Evolutionary conservation across 2,329 filamentous ascomycete species (phyloP).

Genomic region (Ceratocystis cubensis): DNA sequence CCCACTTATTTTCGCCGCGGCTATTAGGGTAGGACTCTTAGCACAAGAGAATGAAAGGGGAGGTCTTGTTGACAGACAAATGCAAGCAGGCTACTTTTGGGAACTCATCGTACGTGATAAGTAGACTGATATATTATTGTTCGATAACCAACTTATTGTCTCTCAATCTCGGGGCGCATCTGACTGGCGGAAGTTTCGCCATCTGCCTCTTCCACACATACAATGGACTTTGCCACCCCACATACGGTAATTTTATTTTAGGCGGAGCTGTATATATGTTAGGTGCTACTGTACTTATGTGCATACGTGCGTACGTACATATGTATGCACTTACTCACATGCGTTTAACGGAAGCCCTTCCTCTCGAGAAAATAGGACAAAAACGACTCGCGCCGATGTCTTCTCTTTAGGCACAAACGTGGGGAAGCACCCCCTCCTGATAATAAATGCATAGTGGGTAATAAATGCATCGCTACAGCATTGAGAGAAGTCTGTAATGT

Average conservation of each 20-base stretch:
- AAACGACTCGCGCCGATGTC: neutral
- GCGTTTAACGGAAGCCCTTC: neutral
- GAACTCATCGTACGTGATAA: too few relatives aligned
- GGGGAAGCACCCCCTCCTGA: neutral
- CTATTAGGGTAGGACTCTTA: neutral
- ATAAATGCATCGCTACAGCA: neutral
- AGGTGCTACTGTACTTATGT: neutral
- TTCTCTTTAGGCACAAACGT: constrained; percentile 19
- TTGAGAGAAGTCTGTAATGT: neutral
- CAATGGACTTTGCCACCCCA: neutral
- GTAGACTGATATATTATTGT: too few relatives aligned
- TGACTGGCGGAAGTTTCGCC: too few relatives aligned
- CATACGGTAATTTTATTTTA: neutral
- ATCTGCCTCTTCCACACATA: neutral
- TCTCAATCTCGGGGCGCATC: too few relatives aligned
- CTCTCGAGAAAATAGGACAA: neutral
- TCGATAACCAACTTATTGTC: too few relatives aligned
- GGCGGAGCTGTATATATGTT: neutral
- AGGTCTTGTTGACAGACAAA: too few relatives aligned
- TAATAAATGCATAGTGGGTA: neutral
- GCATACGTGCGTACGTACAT: neutral
- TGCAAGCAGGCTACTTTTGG: too few relatives aligned
- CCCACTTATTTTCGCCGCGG: neutral
- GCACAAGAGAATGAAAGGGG: too few relatives aligned
- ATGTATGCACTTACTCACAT: constrained; percentile 2